Base-by-base conservation (phyloP, 2,329 filamentous ascomycete genomes). In the Microcera coccophila region DNA sequence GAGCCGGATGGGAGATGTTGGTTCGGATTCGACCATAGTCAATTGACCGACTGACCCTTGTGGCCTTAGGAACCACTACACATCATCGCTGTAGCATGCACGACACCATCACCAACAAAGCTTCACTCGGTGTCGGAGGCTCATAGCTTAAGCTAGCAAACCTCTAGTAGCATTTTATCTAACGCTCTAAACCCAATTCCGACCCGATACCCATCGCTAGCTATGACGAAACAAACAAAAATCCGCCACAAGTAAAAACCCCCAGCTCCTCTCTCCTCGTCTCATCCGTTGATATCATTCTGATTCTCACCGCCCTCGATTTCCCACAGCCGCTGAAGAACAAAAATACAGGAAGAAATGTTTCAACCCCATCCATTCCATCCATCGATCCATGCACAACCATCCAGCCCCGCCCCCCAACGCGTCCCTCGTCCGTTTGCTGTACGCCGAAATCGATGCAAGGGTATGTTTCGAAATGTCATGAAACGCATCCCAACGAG, bases 401-500 rank as follows among this genome's bases (percentile, higher is more conserved):
- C 29, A 32, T 32, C 29, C 29, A 14, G 29, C 12, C 12, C 15
- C n/a, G 7, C 22, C 12, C 12, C 22, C 22, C 12, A 7, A 7
- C 22, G 5, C 29, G 8, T 32, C 7, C 29, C 29, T 44, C 55
- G 47, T 43, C 41, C 42, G 31, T 22, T 51, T 32, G 44, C 42
- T 45, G 29, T 53, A 44, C 57, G 57, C 57, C 57, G 38, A 50
- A 48, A 53, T 52, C 42, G 45, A 59, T 59, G 57, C 52, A 32
- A 53, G 57, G 57, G 53, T 59, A 59, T 59, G 55, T 56, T 57
- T 49, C 45, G 34, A 50, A 46, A 47, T 42, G 46, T 49, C 48
- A 47, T 38, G 39, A 52, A 50, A 53, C 48, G 45, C 32, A 37
- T 45, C 48, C 50, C 44, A 36, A 39, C 44, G 42, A 39, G 42